A percentile compares a stretch with the other conserved stretches of the same genome.
Evolutionary conservation across 176 grass and related monocot genomes (phyloP).

Genomic region (Alopecurus myosuroides): DNA sequence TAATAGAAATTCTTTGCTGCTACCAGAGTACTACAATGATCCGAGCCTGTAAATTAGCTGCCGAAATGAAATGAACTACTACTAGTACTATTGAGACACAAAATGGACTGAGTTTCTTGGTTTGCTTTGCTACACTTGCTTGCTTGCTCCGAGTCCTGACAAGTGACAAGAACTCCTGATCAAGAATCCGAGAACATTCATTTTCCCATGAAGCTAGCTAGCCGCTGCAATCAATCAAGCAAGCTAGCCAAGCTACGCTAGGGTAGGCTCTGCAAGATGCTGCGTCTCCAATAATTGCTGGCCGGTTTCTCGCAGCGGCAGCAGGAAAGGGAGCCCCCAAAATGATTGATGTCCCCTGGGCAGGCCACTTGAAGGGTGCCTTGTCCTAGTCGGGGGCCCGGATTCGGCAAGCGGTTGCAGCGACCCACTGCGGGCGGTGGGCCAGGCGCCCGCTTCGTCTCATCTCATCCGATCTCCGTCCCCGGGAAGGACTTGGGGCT

Average conservation of each 20-base stretch:
- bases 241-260: not conserved
- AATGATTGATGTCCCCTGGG: conserved; percentile 36
- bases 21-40: not conserved
- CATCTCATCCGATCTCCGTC: conserved; percentile 2
- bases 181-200: conserved; percentile 1
- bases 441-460: not conserved
- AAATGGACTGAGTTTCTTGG: not conserved
- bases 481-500: not conserved
- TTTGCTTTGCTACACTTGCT: too few relatives aligned
- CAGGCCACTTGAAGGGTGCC: conserved; percentile 35
- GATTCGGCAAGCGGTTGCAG: conserved; percentile 30
- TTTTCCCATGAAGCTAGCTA: not conserved
- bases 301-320: conserved; percentile 14
- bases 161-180: not conserved
- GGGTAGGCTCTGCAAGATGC: not conserved
- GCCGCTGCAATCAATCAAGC: not conserved
- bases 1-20: conserved; percentile 8
- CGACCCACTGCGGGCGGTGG: not conserved
- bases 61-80: not conserved
- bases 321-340: not conserved
- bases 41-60: conserved; percentile 6
- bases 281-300: conserved; percentile 24
- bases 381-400: conserved; percentile 35
- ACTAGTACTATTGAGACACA: not conserved
- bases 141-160: too few relatives aligned